Base-by-base conservation (phyloP, 2,329 filamentous ascomycete species). In the Sporothrix pseudoabietina region DNA sequence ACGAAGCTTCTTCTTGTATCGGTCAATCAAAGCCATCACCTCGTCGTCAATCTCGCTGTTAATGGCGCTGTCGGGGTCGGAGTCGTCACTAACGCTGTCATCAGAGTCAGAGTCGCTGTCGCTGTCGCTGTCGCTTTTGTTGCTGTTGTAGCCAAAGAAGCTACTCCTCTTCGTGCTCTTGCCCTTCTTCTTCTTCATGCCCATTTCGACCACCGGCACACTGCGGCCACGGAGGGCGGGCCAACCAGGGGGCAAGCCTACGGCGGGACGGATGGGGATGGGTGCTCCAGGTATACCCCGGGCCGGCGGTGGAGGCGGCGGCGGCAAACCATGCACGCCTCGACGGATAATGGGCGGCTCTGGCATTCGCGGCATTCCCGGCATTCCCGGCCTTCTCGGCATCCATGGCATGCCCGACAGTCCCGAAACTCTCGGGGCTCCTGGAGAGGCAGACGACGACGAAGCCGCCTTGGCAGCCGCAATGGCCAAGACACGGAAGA, bases 401-500 rank as follows among this genome's bases (percentile, higher is more conserved):
- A 52, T 19, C 47, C 47, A 16, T 6, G 47, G 47, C 47, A 52
- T 52, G n/a, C 47, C 16, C 3, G 35, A 3, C 8, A 35, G 4
- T 0, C 35, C 35, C 35, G 35, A 35, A 4, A 35, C 8, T 35
- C 35, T 35, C 35, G 44, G 41, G 6, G 41, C 9, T 12, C 41
- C 41, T 9, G 41, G n/a, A n/a, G 61, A 12, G n/a, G 61, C 19
- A n/a, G 59, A 22, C 32, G 32, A 63, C 8, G 32, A n/a, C 5
- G 35, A 35, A 35, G 61, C 9, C 1, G 32, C 61, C 8, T 26
- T 59, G 39, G 30, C 32, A 14, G 30, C 26, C 12, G 54, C 41
- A 14, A 69, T 52, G 19, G 66, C 66, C 66, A 69, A 8, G 1
- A 69, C 66, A 16, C 66, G 66, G 30, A 69, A 69, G 30, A 69